These are phyloP conservation scores for Xylaria multiplex DNA, from an alignment of 2,329 filamentous ascomycete species.

Conservation along the genomic window DNA sequence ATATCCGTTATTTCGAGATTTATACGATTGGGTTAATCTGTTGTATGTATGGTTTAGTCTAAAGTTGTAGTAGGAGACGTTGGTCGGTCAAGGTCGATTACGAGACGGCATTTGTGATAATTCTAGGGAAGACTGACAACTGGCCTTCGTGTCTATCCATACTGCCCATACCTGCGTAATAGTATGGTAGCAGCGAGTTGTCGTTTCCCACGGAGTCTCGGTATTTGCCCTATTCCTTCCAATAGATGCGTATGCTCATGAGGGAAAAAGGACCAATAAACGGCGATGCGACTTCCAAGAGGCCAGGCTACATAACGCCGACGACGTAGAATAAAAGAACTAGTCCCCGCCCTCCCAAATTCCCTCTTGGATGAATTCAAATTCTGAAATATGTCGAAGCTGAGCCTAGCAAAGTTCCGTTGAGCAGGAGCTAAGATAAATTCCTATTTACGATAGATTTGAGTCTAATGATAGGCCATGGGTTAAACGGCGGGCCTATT, in stretches of 20 bases:
- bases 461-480: neutral
- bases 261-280: neutral
- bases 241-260: conserved; percentile 11
- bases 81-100: conserved; percentile 3
- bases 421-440: neutral
- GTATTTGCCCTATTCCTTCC: conserved; percentile 34
- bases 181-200: conserved; percentile 2
- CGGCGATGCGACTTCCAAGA: conserved; percentile 1
- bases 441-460: neutral
- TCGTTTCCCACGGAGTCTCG: conserved; percentile 12
- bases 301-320: no score
- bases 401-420: neutral
- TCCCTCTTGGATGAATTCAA: neutral
- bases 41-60: conserved; percentile 33
- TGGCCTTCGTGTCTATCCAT: neutral
- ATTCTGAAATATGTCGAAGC: neutral
- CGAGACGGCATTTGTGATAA: neutral
- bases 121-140: conserved; percentile 10
- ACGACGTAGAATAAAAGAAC: neutral
- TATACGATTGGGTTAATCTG: conserved; percentile 31
- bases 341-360: neutral
- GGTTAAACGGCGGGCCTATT: neutral
- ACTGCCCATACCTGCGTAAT: neutral
- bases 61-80: conserved; percentile 18
- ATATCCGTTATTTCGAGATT: conserved; percentile 30